Percentiles rank a stretch among this genome's conserved stretches.
Evolutionary conservation across 768 basidiomycete species (phyloP).

Genomic region (Tulasnella sp.): DNA sequence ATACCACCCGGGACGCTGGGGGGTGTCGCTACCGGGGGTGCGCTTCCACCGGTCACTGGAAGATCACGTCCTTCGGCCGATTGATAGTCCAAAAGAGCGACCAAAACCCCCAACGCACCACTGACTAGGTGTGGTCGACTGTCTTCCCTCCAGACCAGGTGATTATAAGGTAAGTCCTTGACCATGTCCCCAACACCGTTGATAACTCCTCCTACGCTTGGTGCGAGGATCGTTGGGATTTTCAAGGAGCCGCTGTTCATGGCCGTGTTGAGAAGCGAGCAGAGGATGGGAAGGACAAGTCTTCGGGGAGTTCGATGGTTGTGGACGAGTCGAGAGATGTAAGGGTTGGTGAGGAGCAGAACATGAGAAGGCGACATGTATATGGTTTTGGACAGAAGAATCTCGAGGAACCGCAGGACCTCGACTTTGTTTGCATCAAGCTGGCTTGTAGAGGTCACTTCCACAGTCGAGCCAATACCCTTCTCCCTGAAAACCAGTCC

Average conservation of each 20-base stretch:
- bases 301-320: conserved; percentile 57
- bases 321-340: conserved; percentile 74
- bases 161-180: conserved; percentile 77
- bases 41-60: not conserved
- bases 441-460: conserved; percentile 56
- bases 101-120: conserved; percentile 72
- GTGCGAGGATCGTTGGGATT: not conserved
- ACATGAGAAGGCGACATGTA: conserved; percentile 70
- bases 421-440: conserved; percentile 82
- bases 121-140: conserved; percentile 66
- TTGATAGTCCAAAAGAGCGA: conserved; percentile 75
- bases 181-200: conserved; percentile 30
- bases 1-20: conserved; percentile 44
- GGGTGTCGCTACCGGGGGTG: conserved; percentile 38
- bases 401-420: conserved; percentile 81
- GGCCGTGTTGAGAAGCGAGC: conserved; percentile 88
- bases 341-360: conserved; percentile 63
- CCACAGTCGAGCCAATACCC: conserved; percentile 83
- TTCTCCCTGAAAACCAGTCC: conserved; percentile 64
- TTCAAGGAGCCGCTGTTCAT: conserved; percentile 52
- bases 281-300: conserved; percentile 85
- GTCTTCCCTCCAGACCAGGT: conserved; percentile 81
- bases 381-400: conserved; percentile 87
- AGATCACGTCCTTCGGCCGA: conserved; percentile 65
- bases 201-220: conserved; percentile 9